Evolutionary conservation across 345 rosid species (phyloP).

Genomic region (Eucalyptus tenuipes): DNA sequence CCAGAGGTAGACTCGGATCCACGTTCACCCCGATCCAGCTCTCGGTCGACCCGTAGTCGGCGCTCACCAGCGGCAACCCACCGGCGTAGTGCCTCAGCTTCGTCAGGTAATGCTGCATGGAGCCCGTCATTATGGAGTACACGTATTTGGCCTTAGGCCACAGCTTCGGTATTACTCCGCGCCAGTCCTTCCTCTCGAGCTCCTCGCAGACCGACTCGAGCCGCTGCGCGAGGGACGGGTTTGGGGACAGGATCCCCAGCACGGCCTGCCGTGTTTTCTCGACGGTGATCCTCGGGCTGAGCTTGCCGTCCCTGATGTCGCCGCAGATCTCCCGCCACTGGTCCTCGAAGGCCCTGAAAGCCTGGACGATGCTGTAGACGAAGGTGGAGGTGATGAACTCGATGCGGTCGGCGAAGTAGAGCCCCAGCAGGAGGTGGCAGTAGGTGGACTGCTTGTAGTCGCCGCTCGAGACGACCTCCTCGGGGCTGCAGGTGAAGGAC

Average conservation of each 20-base stretch:
- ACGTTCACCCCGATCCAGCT: conserved; percentile 95
- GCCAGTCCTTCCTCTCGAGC: conserved; percentile 38
- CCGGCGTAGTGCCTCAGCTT: conserved; percentile 70
- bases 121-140: conserved; percentile 93
- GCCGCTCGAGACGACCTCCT: conserved; percentile 63
- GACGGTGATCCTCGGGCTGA: conserved; percentile 40
- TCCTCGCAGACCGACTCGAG: conserved; percentile 38
- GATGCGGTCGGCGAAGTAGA: conserved; percentile 35
- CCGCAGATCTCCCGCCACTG: conserved; percentile 57
- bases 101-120: conserved; percentile 68
- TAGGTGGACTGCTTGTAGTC: conserved; percentile 79
- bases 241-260: conserved; percentile 35
- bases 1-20: conserved; percentile 62
- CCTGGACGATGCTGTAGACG: conserved; percentile 76
- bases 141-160: conserved; percentile 92
- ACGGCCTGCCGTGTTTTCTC: conserved; percentile 52
- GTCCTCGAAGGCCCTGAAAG: conserved; percentile 62
- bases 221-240: conserved; percentile 36
- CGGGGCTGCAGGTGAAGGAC: conserved; percentile 79
- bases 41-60: conserved; percentile 91
- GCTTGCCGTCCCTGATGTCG: conserved; percentile 47
- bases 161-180: conserved; percentile 39
- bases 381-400: conserved; percentile 85
- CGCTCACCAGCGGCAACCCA: conserved; percentile 65
- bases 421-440: conserved; percentile 88